Conservation (phyloP, 2,329 filamentous ascomycete genomes). For the Alternaria triticimaculans region DNA sequence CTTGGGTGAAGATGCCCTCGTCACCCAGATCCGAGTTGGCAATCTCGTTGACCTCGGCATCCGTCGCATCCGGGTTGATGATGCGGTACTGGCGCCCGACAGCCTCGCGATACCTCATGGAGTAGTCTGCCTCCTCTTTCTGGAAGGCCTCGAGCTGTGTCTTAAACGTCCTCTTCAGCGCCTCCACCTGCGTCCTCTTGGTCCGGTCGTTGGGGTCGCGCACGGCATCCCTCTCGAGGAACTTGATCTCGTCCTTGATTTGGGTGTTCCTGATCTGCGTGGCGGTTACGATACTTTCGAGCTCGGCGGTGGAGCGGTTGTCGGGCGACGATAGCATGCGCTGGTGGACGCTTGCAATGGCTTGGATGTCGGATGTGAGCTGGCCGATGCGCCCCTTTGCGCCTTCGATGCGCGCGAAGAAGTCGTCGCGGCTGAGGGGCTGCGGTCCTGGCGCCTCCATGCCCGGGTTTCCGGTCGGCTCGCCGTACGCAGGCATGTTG, state of each 20-base stretch:
- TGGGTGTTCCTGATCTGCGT: slow-evolving; percentile 61
- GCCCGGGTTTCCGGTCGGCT: slow-evolving; percentile 27
- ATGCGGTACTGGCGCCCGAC: slow-evolving; percentile 82
- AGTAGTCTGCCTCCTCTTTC: slow-evolving; percentile 73
- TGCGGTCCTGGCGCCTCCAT: slow-evolving; percentile 62
- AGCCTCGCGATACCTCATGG: slow-evolving; percentile 75
- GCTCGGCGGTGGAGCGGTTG: slow-evolving; percentile 57
- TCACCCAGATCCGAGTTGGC: slow-evolving; percentile 75
- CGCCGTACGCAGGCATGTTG: slow-evolving; percentile 9
- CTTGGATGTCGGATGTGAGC: slow-evolving; percentile 70
- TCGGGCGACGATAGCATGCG: slow-evolving; percentile 73
- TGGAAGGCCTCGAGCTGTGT: slow-evolving; percentile 74
- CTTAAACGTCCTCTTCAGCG: slow-evolving; percentile 75
- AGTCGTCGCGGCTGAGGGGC: slow-evolving; percentile 68
- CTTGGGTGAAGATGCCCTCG: slow-evolving; percentile 82
- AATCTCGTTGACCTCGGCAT: slow-evolving; percentile 73
- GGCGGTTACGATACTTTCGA: slow-evolving; percentile 74
- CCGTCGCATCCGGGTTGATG: slow-evolving; percentile 80
- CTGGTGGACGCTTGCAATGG: slow-evolving; percentile 74
- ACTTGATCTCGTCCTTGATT: slow-evolving; percentile 81
- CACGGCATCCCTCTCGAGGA: slow-evolving; percentile 72
- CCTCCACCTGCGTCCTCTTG: slow-evolving; percentile 73
- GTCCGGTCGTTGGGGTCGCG: slow-evolving; percentile 68
- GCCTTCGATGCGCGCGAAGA: slow-evolving; percentile 70
- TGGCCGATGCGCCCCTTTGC: slow-evolving; percentile 72